These are phyloP conservation scores for Smallanthus sonchifolius DNA, from an alignment of 129 eudicot species.

Conservation along the genomic window DNA sequence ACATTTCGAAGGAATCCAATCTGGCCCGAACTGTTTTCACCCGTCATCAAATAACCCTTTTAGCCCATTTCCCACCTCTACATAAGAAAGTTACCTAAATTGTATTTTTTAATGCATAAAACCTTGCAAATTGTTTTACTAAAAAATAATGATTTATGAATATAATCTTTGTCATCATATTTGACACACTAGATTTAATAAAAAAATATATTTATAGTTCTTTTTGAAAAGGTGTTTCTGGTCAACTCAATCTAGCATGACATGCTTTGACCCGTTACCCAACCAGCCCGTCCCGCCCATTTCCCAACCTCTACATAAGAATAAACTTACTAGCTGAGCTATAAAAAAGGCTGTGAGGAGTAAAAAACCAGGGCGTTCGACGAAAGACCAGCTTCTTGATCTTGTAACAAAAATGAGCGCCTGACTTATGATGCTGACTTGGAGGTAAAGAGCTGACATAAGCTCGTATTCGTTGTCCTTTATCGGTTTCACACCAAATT, in stretches of 20 bases:
- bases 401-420: constrained; percentile 92
- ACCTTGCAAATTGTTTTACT: neutral
- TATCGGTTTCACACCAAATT: constrained; percentile 54
- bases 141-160: neutral
- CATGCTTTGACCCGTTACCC: neutral
- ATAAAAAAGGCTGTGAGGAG: constrained; percentile 63
- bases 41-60: neutral
- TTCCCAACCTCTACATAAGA: neutral
- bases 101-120: neutral
- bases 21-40: neutral
- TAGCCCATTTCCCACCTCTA: neutral
- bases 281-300: neutral
- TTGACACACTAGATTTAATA: no score
- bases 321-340: constrained; percentile 66
- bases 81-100: neutral
- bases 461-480: constrained; percentile 43
- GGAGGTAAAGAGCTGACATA: constrained; percentile 78
- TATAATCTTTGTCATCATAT: no score
- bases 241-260: neutral
- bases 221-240: neutral
- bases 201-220: no score
- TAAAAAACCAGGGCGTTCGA: constrained; percentile 79
- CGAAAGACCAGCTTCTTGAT: constrained; percentile 78
- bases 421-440: constrained; percentile 87
- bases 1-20: neutral